Percentiles rank a stretch among this genome's conserved stretches.
Conservation (phyloP, 768 basidiomycete species). For the Cubamyces sp. region DNA sequence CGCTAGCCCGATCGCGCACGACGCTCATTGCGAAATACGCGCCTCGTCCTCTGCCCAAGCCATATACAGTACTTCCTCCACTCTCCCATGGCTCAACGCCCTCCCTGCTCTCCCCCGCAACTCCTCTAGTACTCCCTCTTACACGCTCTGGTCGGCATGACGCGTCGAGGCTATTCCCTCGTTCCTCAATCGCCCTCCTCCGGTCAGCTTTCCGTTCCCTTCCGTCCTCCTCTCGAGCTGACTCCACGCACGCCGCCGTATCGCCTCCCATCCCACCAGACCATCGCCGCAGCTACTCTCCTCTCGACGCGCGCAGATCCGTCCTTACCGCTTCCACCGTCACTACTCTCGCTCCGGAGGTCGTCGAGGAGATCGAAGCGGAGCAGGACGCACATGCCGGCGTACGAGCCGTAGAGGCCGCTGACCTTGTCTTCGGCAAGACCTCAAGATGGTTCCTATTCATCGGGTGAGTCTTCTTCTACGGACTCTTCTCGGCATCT, state of each 20-base stretch:
- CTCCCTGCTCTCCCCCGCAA: background rate
- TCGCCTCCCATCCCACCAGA: constrained; percentile 4
- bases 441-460: constrained; percentile 32
- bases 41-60: no score
- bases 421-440: constrained; percentile 28
- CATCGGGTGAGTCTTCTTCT: constrained; percentile 24
- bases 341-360: constrained; percentile 16
- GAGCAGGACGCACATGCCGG: constrained; percentile 31
- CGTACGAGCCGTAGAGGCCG: constrained; percentile 31
- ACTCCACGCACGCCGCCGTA: background rate
- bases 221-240: background rate
- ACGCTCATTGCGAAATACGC: no score
- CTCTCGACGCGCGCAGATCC: constrained; percentile 13
- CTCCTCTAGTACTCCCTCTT: background rate
- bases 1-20: no score
- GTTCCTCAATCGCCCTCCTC: constrained; percentile 22
- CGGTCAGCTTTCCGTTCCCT: constrained; percentile 7
- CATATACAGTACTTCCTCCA: no score
- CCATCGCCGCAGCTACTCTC: constrained; percentile 13
- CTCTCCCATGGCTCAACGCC: background rate
- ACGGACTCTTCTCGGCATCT: background rate
- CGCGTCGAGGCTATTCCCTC: constrained; percentile 17
- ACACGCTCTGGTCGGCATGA: background rate
- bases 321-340: constrained; percentile 1
- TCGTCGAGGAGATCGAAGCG: constrained; percentile 23